A percentile compares a stretch with the other conserved stretches of the same genome.
Conservation (phyloP, 2,329 filamentous ascomycete species). For the Clarireedia paspali region DNA sequence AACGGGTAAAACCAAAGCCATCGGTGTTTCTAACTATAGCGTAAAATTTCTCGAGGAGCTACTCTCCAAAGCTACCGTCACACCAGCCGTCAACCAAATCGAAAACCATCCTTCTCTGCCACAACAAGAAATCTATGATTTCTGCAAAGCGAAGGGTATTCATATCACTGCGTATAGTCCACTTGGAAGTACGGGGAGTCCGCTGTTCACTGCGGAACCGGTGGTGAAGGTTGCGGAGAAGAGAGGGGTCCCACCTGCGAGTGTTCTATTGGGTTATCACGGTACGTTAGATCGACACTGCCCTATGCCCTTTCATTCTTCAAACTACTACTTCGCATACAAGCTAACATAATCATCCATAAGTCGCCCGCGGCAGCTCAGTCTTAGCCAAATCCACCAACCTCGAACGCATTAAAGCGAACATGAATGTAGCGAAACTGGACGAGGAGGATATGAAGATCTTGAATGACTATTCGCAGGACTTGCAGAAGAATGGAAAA, state of each 20-base stretch:
- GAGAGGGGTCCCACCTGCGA: conserved; percentile 51
- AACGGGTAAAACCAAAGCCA: conserved; percentile 46
- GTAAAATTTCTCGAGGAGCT: conserved; percentile 30
- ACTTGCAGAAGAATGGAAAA: conserved; percentile 41
- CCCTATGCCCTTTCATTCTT: neutral
- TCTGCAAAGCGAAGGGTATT: conserved; percentile 42
- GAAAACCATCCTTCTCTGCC: conserved; percentile 52
- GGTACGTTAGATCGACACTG: conserved; percentile 37
- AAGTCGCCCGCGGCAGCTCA: conserved; percentile 60
- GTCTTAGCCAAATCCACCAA: conserved; percentile 70
- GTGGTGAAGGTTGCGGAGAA: conserved; percentile 58
- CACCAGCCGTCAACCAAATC: conserved; percentile 52
- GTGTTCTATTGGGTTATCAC: conserved; percentile 65
- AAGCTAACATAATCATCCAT: neutral
- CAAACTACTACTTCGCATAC: neutral
- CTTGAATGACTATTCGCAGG: conserved; percentile 46
- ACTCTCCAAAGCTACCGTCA: conserved; percentile 35
- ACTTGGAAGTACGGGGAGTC: conserved; percentile 30
- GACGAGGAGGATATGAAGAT: conserved; percentile 54
- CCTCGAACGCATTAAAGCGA: conserved; percentile 59
- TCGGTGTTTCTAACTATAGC: conserved; percentile 38
- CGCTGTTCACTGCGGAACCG: conserved; percentile 50
- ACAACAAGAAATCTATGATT: conserved; percentile 44
- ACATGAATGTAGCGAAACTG: conserved; percentile 58
- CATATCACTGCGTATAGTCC: conserved; percentile 45